Evolutionary conservation across 805 yeast genomes (phyloP), one percentile per base, ranked within the genome.

Genomic region (Kregervanrija fluxuum): DNA sequence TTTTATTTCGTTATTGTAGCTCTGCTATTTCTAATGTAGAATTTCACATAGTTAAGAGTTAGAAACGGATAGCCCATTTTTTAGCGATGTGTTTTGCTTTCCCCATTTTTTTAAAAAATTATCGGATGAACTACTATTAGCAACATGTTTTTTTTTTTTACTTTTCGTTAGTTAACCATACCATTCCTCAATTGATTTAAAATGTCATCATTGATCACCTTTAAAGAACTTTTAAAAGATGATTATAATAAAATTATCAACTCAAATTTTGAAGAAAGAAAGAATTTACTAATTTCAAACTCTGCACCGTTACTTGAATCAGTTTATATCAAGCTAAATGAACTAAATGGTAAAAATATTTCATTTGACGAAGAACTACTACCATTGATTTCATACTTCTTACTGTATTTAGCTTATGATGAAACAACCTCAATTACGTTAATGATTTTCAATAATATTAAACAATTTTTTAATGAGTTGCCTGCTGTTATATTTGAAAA

Each of bases 381-480:
- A 17, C 36, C 39, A 2, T 15, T 48, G 9, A 15, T 50, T 10
- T 28, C 40, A 5, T 37, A 30, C 12, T 13, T 48, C 8, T 12
- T 50, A 9, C 16, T 33, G 9, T 50, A 36, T 22, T 30, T 45
- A 11, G 8, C 38, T 14, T 40, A 30, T 30, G 45, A 44, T 16
- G 45, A 45, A 36, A 45, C 49, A 1, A 14, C 37, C 3, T 35
- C 42, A 15, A 15, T 42, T 11, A 11, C 46, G 15, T 30, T 50
- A n/a, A 41, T 47, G 28, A 41, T 45, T 10, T 28, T 50, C 6
- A 30, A 46, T 28, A 31, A 41, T 11, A 14, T 49, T 11, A 30
- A 38, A 5, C 32, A 31, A 14, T 8, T 28, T 12, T 35, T 16
- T 9, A 32, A 33, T 8, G 17, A 13, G 14, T 22, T 44, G 13